A percentile compares a stretch with the other conserved stretches of the same genome.
These are phyloP conservation scores for Rhodotorula paludigena DNA, from an alignment of 768 basidiomycete genomes.

Conservation along the genomic window DNA sequence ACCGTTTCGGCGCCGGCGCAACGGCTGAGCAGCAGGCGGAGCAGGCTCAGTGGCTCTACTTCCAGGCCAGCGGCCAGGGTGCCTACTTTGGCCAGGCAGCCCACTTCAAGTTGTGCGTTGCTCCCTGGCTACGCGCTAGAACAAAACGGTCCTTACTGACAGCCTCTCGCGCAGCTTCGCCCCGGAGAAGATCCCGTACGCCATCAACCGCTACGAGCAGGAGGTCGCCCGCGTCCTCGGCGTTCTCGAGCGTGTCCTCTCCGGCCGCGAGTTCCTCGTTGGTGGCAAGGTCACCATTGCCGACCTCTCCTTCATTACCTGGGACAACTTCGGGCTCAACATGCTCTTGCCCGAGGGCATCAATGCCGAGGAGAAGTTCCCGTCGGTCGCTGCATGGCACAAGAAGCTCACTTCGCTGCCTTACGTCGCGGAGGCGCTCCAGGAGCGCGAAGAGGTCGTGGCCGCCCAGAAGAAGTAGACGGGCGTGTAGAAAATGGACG, in stretches of 20 bases:
- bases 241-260: conserved; percentile 38
- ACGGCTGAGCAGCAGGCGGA: conserved; percentile 25
- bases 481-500: background rate
- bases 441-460: conserved; percentile 17
- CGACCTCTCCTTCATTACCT: conserved; percentile 39
- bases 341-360: conserved; percentile 33
- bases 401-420: conserved; percentile 7
- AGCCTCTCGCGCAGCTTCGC: no score
- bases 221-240: conserved; percentile 37
- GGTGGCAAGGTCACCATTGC: conserved; percentile 37
- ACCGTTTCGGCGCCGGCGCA: conserved; percentile 29
- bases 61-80: conserved; percentile 27
- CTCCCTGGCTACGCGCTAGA: no score
- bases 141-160: no score
- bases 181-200: conserved; percentile 30
- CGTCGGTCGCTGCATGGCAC: conserved; percentile 21
- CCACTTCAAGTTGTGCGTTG: conserved; percentile 36
- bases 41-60: conserved; percentile 38
- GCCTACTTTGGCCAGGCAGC: conserved; percentile 35
- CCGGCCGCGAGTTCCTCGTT: conserved; percentile 34
- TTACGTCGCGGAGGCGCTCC: conserved; percentile 29
- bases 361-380: conserved; percentile 25
- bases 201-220: conserved; percentile 33
- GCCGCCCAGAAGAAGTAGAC: conserved; percentile 2
- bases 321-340: conserved; percentile 26